These are phyloP conservation scores for Hordeum marinum DNA, from an alignment of 176 grass and related monocot genomes.

Conservation along the genomic window DNA sequence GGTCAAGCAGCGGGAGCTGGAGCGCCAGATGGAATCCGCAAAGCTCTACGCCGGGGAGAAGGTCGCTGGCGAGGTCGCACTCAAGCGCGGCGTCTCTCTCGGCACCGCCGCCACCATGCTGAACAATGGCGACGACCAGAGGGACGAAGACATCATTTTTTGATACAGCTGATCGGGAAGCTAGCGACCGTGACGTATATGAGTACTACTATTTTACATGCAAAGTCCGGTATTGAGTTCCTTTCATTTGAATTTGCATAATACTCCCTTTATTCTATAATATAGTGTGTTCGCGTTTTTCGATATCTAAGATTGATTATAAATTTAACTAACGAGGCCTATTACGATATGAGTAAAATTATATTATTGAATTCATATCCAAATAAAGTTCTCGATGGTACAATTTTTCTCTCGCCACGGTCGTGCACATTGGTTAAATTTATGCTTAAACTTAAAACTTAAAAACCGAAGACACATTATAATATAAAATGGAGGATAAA, in stretches of 20 bases:
- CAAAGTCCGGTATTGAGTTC: not conserved
- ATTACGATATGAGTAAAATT: no score
- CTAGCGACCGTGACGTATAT: not conserved
- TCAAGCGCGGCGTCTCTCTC: conserved; percentile 62
- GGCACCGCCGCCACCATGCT: conserved; percentile 44
- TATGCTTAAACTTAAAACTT: no score
- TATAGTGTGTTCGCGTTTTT: no score
- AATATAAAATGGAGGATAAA: no score
- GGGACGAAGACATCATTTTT: conserved; percentile 80
- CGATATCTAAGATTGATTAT: no score
- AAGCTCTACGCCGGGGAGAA: conserved; percentile 44
- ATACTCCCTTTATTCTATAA: no score
- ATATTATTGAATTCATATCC: no score
- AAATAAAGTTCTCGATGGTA: no score
- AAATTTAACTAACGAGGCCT: no score
- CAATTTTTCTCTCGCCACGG: no score
- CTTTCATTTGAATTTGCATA: not conserved
- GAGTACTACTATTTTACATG: not conserved
- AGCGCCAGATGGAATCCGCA: conserved; percentile 43
- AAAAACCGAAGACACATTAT: no score
- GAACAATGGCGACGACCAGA: conserved; percentile 12
- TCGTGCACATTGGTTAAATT: no score
- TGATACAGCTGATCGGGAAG: conserved; percentile 1
- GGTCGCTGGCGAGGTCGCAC: conserved; percentile 36
- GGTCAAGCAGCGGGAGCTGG: conserved; percentile 53